Base-by-base conservation (phyloP, 2,329 filamentous ascomycete genomes). In the Claviceps cyperi region DNA sequence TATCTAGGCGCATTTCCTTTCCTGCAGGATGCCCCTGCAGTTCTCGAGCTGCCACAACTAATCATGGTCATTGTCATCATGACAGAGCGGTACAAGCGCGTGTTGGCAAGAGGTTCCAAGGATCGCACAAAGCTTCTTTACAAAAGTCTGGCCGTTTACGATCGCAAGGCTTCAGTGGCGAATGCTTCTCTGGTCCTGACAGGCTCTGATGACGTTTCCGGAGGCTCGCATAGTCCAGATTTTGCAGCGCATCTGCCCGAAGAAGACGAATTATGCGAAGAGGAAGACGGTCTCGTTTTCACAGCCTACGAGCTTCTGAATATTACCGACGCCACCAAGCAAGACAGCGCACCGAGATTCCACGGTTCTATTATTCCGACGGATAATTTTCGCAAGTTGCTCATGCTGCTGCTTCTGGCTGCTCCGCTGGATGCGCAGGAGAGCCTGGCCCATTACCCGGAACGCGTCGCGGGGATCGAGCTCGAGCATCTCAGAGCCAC, bases 1-100 rank as follows among this genome's bases (percentile, higher is more conserved):
- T 84, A 82, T 56, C 70, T 87, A 1, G 84, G 81, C 35, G 80
- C 84, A 1, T 88, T 89, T 52, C 84, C 84, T 0, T 87, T 87
- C 55, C 70, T 84, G 2, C 74, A 77, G 48, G 79, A 86, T 58
- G 83, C 83, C 0, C 84, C 84, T 0, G 81, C 75, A 2, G 80
- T 86, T 2, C 65, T 89, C 46, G 81, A 83, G 8, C 75, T 84
- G 43, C 79, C 85, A 53, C 80, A 82, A 57, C 68, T 87, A 64
- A 73, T 88, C 51, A 84, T 86, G 68, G 81, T 84, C 1, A 73
- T 88, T 46, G 80, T 81, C 2, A 77, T 89, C 54, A 73, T 87
- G 69, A 87, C 84, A 1, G 80, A 84, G 57, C 73, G 84, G 52
- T 84, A 85, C 61, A 73, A 72, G 46, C 74, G 75, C 28, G 80